These are phyloP conservation scores for Phytophthora meadii DNA, from an alignment of 352 stramenopile species.

Conservation along the genomic window DNA sequence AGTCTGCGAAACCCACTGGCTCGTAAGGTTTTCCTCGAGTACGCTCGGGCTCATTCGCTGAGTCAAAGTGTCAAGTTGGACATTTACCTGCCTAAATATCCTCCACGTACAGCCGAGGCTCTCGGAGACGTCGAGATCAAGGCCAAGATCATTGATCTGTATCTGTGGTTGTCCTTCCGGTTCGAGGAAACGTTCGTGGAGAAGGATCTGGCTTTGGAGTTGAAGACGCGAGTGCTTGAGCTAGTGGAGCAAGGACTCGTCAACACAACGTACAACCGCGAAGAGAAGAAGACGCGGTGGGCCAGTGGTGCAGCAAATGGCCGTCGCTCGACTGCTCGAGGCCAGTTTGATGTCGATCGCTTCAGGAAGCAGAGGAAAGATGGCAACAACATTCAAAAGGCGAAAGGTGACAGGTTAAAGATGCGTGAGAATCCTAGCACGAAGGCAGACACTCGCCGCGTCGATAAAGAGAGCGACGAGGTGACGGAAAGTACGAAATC, in stretches of 20 bases:
- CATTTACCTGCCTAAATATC: constrained; percentile 74
- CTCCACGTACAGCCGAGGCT: constrained; percentile 83
- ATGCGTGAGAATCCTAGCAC: neutral
- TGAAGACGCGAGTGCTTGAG: constrained; percentile 70
- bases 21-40: constrained; percentile 85
- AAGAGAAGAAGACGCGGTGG: constrained; percentile 48
- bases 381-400: constrained; percentile 3
- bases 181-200: constrained; percentile 90
- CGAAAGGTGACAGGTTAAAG: constrained; percentile 4
- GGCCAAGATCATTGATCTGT: constrained; percentile 93
- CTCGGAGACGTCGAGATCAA: constrained; percentile 91
- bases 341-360: constrained; percentile 12
- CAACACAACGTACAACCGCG: constrained; percentile 84
- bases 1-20: constrained; percentile 81
- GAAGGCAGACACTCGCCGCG: neutral
- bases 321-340: constrained; percentile 9
- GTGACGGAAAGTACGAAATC: constrained; percentile 7
- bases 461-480: constrained; percentile 3
- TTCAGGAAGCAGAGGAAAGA: constrained; percentile 11
- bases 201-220: constrained; percentile 65
- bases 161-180: constrained; percentile 94
- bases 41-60: constrained; percentile 76
- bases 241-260: constrained; percentile 75
- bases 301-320: constrained; percentile 27
- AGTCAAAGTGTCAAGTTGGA: constrained; percentile 84